phyloP scores from a whole-genome alignment of 352 stramenopile genomes.

The Pythium sp. region DNA sequence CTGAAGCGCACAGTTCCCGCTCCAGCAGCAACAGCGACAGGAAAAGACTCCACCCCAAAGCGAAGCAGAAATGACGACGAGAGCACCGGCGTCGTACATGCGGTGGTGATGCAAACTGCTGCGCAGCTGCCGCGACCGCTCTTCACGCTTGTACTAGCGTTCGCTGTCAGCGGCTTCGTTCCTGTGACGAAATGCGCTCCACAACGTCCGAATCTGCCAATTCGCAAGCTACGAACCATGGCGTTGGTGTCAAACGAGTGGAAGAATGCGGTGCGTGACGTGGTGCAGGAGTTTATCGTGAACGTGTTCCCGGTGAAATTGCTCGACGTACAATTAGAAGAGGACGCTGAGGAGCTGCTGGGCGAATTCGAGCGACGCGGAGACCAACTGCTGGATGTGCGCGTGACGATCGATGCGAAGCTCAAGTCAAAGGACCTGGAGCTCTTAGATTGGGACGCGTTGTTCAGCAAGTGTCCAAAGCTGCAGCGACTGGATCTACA shows the following conservation, averaged over 20 bases:
- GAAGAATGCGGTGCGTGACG: not conserved
- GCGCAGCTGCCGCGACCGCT: not conserved
- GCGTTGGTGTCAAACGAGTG: slow-evolving; percentile 6
- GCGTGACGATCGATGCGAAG: not conserved
- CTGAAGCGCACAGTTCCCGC: not conserved
- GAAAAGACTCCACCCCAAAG: not conserved
- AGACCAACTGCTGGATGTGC: slow-evolving; percentile 9
- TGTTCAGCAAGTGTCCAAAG: slow-evolving; percentile 13
- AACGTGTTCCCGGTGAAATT: slow-evolving; percentile 5
- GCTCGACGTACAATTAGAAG: not conserved
- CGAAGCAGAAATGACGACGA: not conserved
- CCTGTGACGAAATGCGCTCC: slow-evolving; percentile 1
- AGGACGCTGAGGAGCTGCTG: slow-evolving; percentile 1
- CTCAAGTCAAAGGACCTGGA: slow-evolving; percentile 7
- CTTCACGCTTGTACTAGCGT: slow-evolving; percentile 12
- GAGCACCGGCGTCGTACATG: not conserved
- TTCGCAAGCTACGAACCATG: slow-evolving; percentile 2
- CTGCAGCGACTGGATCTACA: slow-evolving; percentile 26
- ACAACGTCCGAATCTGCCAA: slow-evolving; percentile 9
- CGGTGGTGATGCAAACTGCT: not conserved
- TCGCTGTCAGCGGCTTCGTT: slow-evolving; percentile 9
- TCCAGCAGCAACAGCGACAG: no score
- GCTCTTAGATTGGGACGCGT: slow-evolving; percentile 13
- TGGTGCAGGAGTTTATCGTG: slow-evolving; percentile 1
- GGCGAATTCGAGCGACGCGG: slow-evolving; percentile 8